Base-by-base conservation (phyloP, 768 basidiomycete genomes). In the Gymnopilus junonius region DNA sequence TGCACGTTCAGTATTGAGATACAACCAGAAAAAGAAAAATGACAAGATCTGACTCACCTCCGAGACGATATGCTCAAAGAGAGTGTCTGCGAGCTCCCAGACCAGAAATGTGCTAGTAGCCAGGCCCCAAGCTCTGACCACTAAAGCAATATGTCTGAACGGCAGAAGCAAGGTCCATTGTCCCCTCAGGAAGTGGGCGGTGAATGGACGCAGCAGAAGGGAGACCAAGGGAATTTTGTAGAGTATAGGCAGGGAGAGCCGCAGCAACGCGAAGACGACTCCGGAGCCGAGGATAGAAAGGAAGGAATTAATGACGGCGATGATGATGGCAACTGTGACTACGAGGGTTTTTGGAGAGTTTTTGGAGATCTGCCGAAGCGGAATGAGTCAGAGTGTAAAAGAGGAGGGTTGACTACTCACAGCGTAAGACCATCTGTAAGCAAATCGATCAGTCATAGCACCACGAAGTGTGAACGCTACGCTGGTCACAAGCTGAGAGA, bases 61-160 rank as follows among this genome's bases (percentile, higher is more conserved):
- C 1, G 86, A 77, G 55, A 89, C 79, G 37, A 82, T 82, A 8
- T 77, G 73, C 21, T 90, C 87, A 62, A 93, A 92, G 4, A 91
- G 63, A 0, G 74, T 76, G 39, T 87, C 86, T 0, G 87, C 75
- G 7, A 83, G 78, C 70, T 92, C 91, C 92, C 91, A 92, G 14
- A 78, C 78, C 8, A 79, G 73, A 3, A 85, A 66, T 2, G 86
- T 91, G 7, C 79, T 78, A 32, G 85, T 67, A 1, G 80, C 85
- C 6, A 92, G 69, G 15, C 76, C 76, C 76, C 83, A 87, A 1
- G 83, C 78, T 20, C 84, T 79, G 17, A 72, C 68, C 21, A 88
- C 69, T 6, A 89, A 75, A 2, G 77, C 64, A 37, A 80, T 61
- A 66, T 88, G 80, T 17, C 71, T 72, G 37, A 85, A 69, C 0